Percentiles rank a stretch among this genome's conserved stretches.
phyloP scores from a whole-genome alignment of 768 basidiomycete genomes.

The Favolaschia claudopus region DNA sequence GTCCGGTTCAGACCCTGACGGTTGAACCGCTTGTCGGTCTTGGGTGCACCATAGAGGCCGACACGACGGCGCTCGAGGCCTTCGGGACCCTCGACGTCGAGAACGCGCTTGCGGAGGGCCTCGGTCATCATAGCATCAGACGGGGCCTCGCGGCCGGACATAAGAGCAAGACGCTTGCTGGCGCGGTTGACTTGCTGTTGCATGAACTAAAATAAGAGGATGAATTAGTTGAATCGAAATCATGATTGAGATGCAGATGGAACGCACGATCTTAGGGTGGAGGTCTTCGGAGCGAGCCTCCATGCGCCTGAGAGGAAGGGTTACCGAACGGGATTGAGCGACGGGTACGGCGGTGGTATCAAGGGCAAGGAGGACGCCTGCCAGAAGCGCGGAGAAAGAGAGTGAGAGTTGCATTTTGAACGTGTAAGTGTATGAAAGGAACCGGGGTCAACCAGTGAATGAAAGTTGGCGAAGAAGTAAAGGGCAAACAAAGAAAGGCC shows the following conservation, averaged over 20 bases:
- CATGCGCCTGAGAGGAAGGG: slow-evolving; percentile 53
- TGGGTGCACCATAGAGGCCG: slow-evolving; percentile 1
- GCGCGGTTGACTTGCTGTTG: slow-evolving; percentile 78
- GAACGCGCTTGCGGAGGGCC: slow-evolving; percentile 57
- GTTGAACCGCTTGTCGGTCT: slow-evolving; percentile 42
- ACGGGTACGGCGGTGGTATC: slow-evolving; percentile 50
- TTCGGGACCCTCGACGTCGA: slow-evolving; percentile 43
- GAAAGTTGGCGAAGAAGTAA: slow-evolving; percentile 34
- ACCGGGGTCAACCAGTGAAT: slow-evolving; percentile 33
- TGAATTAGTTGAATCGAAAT: neutral
- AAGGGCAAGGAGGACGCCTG: slow-evolving; percentile 55
- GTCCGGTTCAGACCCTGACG: slow-evolving; percentile 35
- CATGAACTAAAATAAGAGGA: slow-evolving; percentile 50
- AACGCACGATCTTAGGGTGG: slow-evolving; percentile 49
- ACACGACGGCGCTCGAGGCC: slow-evolving; percentile 33
- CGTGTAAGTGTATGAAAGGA: slow-evolving; percentile 28
- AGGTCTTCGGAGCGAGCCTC: slow-evolving; percentile 33
- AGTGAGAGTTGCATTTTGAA: slow-evolving; percentile 62
- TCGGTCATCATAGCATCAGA: slow-evolving; percentile 54
- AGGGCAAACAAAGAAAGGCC: slow-evolving; percentile 41
- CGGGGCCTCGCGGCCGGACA: slow-evolving; percentile 66
- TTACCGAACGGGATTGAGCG: slow-evolving; percentile 46
- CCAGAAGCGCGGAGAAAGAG: slow-evolving; percentile 59
- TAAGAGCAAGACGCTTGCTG: slow-evolving; percentile 68
- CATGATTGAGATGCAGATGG: neutral